Evolutionary conservation across 805 yeast genomes (phyloP), one percentile per base, ranked within the genome.

Genomic region (Candida koratica): DNA sequence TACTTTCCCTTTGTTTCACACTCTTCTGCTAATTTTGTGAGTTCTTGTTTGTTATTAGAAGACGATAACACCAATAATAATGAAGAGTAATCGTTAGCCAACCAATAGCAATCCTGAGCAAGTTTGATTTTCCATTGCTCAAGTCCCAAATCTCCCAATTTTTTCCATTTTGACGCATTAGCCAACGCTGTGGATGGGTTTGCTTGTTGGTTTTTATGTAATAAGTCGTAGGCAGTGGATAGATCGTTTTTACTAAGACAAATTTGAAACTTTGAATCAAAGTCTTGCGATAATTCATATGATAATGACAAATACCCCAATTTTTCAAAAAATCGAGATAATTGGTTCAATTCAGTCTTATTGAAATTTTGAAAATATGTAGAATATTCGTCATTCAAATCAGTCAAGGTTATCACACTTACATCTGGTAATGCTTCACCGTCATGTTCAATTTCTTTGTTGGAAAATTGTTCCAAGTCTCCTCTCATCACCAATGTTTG

Each of bases 401-500:
- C 75, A 39, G 77, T 80, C 6, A 94, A 87, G 11, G 52, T 36
- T 17, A 66, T 48, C 12, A 53, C 46, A 5, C 64, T 43, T 32
- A 66, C 52, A 40, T 67, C 69, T 10, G 69, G 64, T n/a, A 58
- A 41, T 17, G 51, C 50, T 37, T 61, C 68, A 4, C 58, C 66
- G 35, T 60, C 68, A 36, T 65, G 69, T 11, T 39, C 20, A 12
- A 54, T 34, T 6, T 46, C 48, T 28, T 50, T 46, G 7, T 57
- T 47, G 12, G 68, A 66, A 43, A 59, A 64, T 46, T 79, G 83
- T 45, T 88, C 96, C 48, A 89, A 64, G 55, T 94, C 97, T 34
- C 97, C 97, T 57, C 98, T 81, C 61, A 90, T 72, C 3, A 90
- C 96, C 39, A 89, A 77, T 1, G 99, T 93, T 69, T 93, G 97